Evolutionary conservation across 441 rosid species (phyloP), one percentile per base, ranked within the genome.

Genomic region (Adansonia gregorii): DNA sequence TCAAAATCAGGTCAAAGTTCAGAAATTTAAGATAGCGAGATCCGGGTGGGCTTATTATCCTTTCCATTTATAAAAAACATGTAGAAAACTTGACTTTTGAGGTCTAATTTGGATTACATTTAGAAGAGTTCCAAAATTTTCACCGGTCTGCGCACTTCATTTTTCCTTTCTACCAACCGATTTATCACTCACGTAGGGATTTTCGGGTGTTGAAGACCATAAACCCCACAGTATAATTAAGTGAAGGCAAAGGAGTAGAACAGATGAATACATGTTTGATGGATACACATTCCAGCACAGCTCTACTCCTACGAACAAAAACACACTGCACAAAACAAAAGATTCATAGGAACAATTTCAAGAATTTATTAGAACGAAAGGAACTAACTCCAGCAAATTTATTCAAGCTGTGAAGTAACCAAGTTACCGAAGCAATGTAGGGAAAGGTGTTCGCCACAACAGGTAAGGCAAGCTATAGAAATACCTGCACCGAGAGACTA

Each of bases 211-310:
- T 48, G 87, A 89, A 46, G 82, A 85, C 93, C 97, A 91, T 39
- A 94, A 83, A 65, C 98, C 99, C 87, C 86, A 84, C 8, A 95
- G 83, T 65, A 91, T 84, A 20, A 85, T 56, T 43, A 86, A 81
- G 85, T 94, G 95, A 56, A 92, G 88, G 79, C 82, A 81, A 39
- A 90, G 75, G 73, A 95, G 90, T 79, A 87, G 66, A 59, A 83
- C 86, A 14, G 99, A 95, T 24, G 99, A 93, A 80, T 79, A 83
- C 6, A 79, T 22, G 73, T 83, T 73, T 11, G 98, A 95, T 48
- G 99, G 99, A 76, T 88, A 67, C 8, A 67, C 81, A 76, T 95
- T 95, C 99, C 99, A 94, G 90, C 98, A 94, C 3, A 90, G 60
- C 83, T 94, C 98, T 78, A 89, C 88, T 3, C 92, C 95, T 0